These are phyloP conservation scores for Naganishia randhawae DNA, from an alignment of 768 basidiomycete genomes.

Conservation along the genomic window DNA sequence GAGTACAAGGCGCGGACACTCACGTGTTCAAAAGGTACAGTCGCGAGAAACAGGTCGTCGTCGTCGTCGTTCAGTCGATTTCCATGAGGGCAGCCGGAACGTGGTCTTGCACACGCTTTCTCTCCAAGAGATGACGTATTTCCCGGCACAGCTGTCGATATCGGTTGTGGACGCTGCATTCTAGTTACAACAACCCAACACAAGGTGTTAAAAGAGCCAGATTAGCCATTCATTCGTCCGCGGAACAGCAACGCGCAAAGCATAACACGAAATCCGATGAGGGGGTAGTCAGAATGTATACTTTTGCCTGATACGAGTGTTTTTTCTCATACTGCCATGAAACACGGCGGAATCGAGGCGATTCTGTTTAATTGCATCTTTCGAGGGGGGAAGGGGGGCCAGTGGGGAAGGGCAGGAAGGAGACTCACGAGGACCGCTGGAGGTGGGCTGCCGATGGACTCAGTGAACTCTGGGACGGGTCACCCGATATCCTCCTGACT, in stretches of 20 bases:
- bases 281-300: not conserved
- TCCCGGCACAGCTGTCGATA: no score
- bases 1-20: not conserved
- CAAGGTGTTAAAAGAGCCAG: not conserved
- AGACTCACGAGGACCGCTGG: not conserved
- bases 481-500: not conserved
- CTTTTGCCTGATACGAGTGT: constrained; percentile 21
- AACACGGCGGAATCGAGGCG: constrained; percentile 3
- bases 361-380: constrained; percentile 19
- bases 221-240: not conserved
- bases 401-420: not conserved
- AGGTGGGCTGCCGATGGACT: not conserved
- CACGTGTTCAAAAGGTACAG: not conserved
- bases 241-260: not conserved
- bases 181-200: no score
- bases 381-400: not conserved
- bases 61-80: no score
- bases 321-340: constrained; percentile 5
- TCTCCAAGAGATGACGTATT: no score
- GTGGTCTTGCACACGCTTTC: no score
- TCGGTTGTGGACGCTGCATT: no score
- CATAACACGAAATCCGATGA: not conserved
- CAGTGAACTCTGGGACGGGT: not conserved
- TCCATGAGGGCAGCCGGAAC: no score
- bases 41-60: no score